phyloP scores from a whole-genome alignment of 768 basidiomycete species.

The Podaxis pistillaris region DNA sequence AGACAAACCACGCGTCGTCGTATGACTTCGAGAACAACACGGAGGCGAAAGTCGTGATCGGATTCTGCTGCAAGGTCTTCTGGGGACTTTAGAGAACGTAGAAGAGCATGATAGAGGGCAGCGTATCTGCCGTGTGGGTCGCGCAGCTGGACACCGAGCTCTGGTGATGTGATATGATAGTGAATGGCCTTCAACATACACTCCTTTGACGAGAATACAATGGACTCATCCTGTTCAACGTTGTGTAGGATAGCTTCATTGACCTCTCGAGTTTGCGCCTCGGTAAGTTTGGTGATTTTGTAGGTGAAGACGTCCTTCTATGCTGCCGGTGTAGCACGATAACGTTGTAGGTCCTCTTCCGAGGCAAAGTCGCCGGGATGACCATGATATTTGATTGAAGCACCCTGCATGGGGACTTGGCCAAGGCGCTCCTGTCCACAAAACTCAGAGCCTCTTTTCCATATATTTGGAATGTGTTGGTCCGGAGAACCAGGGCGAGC shows the following conservation, averaged over 20 bases:
- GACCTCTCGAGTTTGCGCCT: slow-evolving; percentile 18
- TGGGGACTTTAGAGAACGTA: not conserved
- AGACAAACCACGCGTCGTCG: not conserved
- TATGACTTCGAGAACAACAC: not conserved
- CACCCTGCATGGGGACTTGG: slow-evolving; percentile 8
- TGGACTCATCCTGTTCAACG: slow-evolving; percentile 12
- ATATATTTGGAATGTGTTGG: not conserved
- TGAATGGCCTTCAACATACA: slow-evolving; percentile 12
- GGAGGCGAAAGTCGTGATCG: not conserved
- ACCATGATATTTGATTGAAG: not conserved
- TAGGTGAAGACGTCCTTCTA: slow-evolving; percentile 22
- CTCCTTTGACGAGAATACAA: slow-evolving; percentile 19
- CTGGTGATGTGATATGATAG: slow-evolving; percentile 3
- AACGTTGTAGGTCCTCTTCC: not conserved
- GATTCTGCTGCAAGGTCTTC: not conserved
- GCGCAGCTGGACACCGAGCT: not conserved
- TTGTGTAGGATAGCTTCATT: slow-evolving; percentile 19
- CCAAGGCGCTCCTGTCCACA: slow-evolving; percentile 7
- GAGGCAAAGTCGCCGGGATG: not conserved
- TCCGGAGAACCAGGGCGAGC: slow-evolving; percentile 24
- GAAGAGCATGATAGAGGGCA: not conserved
- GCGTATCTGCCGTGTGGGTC: not conserved
- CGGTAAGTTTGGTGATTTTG: slow-evolving; percentile 21
- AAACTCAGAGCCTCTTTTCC: not conserved
- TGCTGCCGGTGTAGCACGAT: slow-evolving; percentile 11